Percentiles rank a stretch among this genome's conserved stretches.
These are phyloP conservation scores for Erysimum cheiranthoides DNA, from an alignment of 345 rosid species.

Conservation along the genomic window DNA sequence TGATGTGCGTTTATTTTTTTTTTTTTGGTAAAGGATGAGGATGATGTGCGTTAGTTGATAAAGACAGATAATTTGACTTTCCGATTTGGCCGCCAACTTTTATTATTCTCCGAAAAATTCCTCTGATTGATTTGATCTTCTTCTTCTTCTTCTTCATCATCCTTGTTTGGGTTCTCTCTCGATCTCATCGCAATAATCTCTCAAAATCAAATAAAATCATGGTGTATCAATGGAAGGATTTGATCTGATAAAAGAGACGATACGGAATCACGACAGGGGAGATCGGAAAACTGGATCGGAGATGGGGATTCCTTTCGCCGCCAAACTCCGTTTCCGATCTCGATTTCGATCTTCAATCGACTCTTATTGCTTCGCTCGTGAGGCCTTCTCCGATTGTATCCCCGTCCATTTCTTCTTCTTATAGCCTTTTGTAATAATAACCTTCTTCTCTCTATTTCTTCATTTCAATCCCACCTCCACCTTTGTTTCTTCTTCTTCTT, in stretches of 20 bases:
- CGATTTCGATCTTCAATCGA: slow-evolving; percentile 52
- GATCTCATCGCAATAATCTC: neutral
- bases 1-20: too few relatives aligned
- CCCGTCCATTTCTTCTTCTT: slow-evolving; percentile 33
- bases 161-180: neutral
- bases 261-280: slow-evolving; percentile 26
- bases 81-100: slow-evolving; percentile 23
- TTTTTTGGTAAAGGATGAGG: too few relatives aligned
- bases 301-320: slow-evolving; percentile 41
- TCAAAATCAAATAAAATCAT: neutral
- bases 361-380: slow-evolving; percentile 51
- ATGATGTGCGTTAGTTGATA: slow-evolving; percentile 18
- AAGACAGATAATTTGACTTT: slow-evolving; percentile 37
- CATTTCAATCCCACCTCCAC: neutral
- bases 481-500: neutral
- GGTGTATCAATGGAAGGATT: slow-evolving; percentile 35
- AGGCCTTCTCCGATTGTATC: slow-evolving; percentile 52
- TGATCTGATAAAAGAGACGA: slow-evolving; percentile 28
- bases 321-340: slow-evolving; percentile 45
- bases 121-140: neutral
- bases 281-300: slow-evolving; percentile 19
- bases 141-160: neutral
- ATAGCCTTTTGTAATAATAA: slow-evolving; percentile 17
- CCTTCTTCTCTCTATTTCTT: neutral
- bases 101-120: neutral